A percentile compares a stretch with the other conserved stretches of the same genome.
Conservation (phyloP, 176 grass and related monocot species). For the Echinochloa phyllopogon region DNA sequence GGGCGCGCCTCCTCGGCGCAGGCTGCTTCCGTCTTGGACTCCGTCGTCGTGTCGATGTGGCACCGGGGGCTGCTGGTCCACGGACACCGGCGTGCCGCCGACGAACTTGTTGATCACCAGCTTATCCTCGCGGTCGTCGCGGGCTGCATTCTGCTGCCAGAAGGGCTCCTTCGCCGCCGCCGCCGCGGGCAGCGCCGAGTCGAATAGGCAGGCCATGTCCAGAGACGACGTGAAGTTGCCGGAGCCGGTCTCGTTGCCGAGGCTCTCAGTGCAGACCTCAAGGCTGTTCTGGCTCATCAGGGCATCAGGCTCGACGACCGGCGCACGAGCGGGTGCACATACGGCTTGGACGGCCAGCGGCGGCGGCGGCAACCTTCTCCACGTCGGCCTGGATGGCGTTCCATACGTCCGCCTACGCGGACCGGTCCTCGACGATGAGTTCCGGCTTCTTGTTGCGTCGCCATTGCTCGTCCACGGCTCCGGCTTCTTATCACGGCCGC, state of each 20-base stretch:
- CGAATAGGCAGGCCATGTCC: constrained; percentile 35
- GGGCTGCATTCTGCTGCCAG: constrained; percentile 21
- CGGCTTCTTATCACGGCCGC: too few relatives aligned
- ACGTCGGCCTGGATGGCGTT: constrained; percentile 61
- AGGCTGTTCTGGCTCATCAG: constrained; percentile 93
- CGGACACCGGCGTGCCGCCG: constrained; percentile 64
- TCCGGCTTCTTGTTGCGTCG: constrained; percentile 27
- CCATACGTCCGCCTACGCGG: constrained; percentile 71
- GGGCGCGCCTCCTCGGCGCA: neutral
- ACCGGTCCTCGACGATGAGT: constrained; percentile 23
- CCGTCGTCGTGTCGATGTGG: constrained; percentile 24
- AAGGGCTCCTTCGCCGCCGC: neutral
- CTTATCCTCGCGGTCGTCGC: neutral
- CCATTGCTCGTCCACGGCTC: too few relatives aligned
- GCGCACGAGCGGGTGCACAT: constrained; percentile 62
- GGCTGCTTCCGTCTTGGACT: neutral
- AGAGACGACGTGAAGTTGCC: constrained; percentile 54
- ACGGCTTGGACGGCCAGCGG: constrained; percentile 36
- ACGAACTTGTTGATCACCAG: constrained; percentile 99
- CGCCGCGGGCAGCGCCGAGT: neutral
- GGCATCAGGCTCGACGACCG: constrained; percentile 57
- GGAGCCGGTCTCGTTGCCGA: constrained; percentile 89
- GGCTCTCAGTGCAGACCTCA: constrained; percentile 96
- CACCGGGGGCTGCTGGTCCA: neutral
- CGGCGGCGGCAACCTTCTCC: neutral